phyloP scores from a whole-genome alignment of 441 rosid genomes.

The Adansonia grandidieri region DNA sequence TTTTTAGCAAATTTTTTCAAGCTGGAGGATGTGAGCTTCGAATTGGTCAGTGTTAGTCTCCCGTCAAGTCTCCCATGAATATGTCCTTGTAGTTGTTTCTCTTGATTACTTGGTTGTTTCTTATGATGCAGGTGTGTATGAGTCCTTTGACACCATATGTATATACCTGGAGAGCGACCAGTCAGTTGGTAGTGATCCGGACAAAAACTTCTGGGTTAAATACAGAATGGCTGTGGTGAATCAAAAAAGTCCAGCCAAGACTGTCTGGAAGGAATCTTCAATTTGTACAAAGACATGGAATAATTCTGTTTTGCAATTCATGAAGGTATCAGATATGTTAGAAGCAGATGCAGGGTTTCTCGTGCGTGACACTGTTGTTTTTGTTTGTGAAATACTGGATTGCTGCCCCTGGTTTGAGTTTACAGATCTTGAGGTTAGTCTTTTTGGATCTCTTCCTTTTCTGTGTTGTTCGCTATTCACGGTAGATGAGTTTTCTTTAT shows the following conservation, averaged over 20 bases:
- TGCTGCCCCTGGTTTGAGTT: conserved; percentile 99
- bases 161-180: conserved; percentile 99
- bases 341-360: conserved; percentile 99
- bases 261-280: conserved; percentile 99
- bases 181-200: conserved; percentile 83
- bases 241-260: conserved; percentile 90
- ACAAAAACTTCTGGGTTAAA: conserved; percentile 99
- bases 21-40: conserved; percentile 99
- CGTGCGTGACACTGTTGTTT: conserved; percentile 94
- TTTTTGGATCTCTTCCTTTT: conserved; percentile 13
- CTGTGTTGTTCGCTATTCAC: neutral
- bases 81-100: conserved; percentile 31
- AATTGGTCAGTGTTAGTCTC: conserved; percentile 68
- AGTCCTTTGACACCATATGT: conserved; percentile 97
- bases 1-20: conserved; percentile 97
- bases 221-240: conserved; percentile 97
- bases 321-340: conserved; percentile 99
- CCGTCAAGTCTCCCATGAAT: conserved; percentile 29
- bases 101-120: conserved; percentile 40
- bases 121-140: conserved; percentile 88
- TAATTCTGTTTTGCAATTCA: conserved; percentile 96
- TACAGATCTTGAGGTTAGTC: conserved; percentile 95
- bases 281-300: conserved; percentile 99
- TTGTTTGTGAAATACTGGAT: conserved; percentile 98
- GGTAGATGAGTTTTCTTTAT: neutral